Evolutionary conservation across 805 yeast species (phyloP), one percentile per base, ranked within the genome.

Genomic region (Candida germanica): DNA sequence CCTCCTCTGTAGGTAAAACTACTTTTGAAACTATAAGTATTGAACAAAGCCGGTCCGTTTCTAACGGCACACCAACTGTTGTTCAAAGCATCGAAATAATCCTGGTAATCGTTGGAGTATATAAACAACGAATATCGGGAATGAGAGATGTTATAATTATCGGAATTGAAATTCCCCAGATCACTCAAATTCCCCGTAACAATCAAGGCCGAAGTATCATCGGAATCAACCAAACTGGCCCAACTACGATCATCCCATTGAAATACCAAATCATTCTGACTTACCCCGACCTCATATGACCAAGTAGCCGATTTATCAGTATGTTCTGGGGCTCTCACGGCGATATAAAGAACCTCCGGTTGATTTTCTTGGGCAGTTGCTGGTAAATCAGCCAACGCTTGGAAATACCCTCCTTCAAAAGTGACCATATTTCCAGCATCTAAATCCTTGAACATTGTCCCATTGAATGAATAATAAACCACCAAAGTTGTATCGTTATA

Each of bases 41-140:
- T 35, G 14, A 55, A 26, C 15, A 65, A 49, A 5, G 61, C 64
- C 12, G 75, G 78, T 3, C 80, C 83, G 33, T 68, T 69, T 31
- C 70, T 58, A 6, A 86, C 61, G 0, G 95, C 95, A 58, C 93
- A 83, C 73, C 85, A 76, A 32, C 91, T 80, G 42, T 62, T 61
- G 32, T 71, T 67, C 33, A 83, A 51, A 2, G 55, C 57, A 1
- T 43, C 43, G 33, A 73, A 64, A 37, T 62, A 51, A 36, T 61
- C 50, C 6, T 52, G 47, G 24, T 65, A 59, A 3, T 61, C 66
- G 30, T 63, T 50, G 1, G 74, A 61, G 44, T 74, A 81, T 2
- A 83, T 49, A 48, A 69, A 74, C 10, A 82, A 40, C 9, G 59
- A 59, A 42, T 61, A 71, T 25, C 47, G 53, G 17, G 63, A 56